Percentiles rank a stretch among this genome's conserved stretches.
Conservation (phyloP, 805 yeast genomes). For the Kuraishia ogatae region DNA sequence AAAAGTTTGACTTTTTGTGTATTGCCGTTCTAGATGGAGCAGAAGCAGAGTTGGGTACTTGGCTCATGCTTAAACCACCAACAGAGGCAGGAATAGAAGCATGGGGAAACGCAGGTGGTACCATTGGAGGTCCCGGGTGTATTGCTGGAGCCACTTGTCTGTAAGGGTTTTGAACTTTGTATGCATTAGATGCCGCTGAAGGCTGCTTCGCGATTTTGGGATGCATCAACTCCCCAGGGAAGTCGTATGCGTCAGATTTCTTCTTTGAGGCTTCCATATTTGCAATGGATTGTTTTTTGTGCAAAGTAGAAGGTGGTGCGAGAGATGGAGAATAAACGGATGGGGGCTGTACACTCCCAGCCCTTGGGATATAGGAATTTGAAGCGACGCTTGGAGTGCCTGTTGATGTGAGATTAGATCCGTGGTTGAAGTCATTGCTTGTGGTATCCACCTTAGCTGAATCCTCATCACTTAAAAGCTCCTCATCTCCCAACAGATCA, state of each 20-base stretch:
- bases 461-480: background rate
- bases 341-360: background rate
- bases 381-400: background rate
- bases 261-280: constrained; percentile 39
- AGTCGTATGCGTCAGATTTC: constrained; percentile 72
- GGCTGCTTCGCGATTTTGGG: background rate
- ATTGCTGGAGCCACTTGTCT: background rate
- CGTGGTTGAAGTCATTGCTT: background rate
- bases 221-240: constrained; percentile 47
- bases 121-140: background rate
- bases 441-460: too few relatives aligned
- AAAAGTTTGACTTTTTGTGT: background rate
- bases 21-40: background rate
- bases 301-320: constrained; percentile 4
- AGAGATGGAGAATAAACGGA: background rate
- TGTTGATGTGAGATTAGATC: background rate
- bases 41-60: background rate
- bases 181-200: background rate
- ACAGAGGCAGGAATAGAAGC: background rate
- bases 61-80: background rate
- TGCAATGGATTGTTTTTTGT: constrained; percentile 9
- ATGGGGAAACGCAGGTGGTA: background rate
- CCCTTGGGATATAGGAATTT: background rate
- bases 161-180: background rate
- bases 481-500: constrained; percentile 22